These are phyloP conservation scores for Globisporangium heterothallicum DNA, from an alignment of 352 stramenopile species.

Conservation along the genomic window DNA sequence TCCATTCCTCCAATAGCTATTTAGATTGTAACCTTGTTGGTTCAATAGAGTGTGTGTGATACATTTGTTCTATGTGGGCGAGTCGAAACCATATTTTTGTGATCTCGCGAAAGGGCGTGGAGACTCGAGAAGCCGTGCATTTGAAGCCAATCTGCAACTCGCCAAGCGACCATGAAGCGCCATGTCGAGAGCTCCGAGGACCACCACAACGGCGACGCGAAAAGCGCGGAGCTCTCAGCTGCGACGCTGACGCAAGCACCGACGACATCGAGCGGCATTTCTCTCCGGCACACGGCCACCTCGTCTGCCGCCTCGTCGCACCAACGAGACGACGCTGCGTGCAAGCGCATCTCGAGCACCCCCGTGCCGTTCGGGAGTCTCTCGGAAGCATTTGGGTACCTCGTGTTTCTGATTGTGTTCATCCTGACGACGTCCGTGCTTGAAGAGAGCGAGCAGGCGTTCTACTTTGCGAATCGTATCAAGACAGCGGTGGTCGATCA, in stretches of 20 bases:
- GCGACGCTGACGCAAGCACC: background rate
- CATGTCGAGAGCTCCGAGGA: conserved; percentile 18
- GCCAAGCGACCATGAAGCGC: conserved; percentile 19
- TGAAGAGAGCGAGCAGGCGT: conserved; percentile 37
- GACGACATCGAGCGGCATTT: background rate
- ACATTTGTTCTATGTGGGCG: too few species aligned
- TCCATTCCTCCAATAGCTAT: too few species aligned
- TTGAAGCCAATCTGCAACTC: background rate
- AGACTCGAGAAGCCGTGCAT: too few species aligned
- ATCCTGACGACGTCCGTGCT: conserved; percentile 45
- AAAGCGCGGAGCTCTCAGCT: conserved; percentile 2
- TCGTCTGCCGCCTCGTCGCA: background rate
- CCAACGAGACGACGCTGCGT: conserved; percentile 1
- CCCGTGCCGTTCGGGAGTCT: conserved; percentile 51
- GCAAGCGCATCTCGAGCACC: conserved; percentile 27
- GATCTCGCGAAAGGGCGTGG: background rate
- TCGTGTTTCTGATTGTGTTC: conserved; percentile 53
- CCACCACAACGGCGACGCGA: background rate
- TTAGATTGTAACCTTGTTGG: too few species aligned
- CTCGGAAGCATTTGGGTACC: conserved; percentile 38
- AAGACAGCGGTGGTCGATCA: conserved; percentile 38
- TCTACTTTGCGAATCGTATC: conserved; percentile 64
- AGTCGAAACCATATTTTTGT: too few species aligned
- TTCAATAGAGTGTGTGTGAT: too few species aligned
- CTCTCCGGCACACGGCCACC: conserved; percentile 6